These are phyloP conservation scores for Mycena leptocephala DNA, from an alignment of 768 basidiomycete species.

Conservation along the genomic window DNA sequence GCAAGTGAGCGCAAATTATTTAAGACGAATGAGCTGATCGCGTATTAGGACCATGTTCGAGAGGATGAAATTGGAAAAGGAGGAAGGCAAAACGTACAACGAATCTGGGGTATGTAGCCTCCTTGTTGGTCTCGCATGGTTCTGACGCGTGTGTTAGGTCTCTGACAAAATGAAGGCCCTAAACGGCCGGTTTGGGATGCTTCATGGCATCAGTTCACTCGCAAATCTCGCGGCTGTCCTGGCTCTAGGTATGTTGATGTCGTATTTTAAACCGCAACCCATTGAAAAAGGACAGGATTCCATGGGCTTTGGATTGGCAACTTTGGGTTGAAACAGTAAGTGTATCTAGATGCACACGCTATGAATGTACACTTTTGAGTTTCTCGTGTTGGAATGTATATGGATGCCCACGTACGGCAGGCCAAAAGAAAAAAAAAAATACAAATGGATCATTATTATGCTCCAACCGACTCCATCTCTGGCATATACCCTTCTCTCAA, in stretches of 20 bases:
- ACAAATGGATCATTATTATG: conserved; percentile 62
- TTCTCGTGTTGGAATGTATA: conserved; percentile 19
- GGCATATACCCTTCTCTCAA: conserved; percentile 90
- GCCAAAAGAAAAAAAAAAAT: conserved; percentile 53
- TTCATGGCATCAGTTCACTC: conserved; percentile 81
- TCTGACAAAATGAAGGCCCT: conserved; percentile 80
- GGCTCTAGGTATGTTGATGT: conserved; percentile 54
- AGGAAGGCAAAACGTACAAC: conserved; percentile 78
- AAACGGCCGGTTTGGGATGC: conserved; percentile 74
- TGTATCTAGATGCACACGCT: not conserved
- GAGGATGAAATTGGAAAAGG: conserved; percentile 81
- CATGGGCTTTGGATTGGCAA: conserved; percentile 84
- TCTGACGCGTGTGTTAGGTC: conserved; percentile 56
- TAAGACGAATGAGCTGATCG: not conserved
- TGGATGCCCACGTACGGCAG: conserved; percentile 22
- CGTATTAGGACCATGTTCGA: conserved; percentile 79
- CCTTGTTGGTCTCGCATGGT: not conserved
- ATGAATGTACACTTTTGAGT: conserved; percentile 22
- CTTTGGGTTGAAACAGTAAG: conserved; percentile 61
- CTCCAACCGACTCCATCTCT: conserved; percentile 83
- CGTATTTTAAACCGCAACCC: not conserved
- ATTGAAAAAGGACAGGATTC: conserved; percentile 49
- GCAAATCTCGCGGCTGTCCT: conserved; percentile 76
- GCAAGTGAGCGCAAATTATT: conserved; percentile 64
- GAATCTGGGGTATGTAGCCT: conserved; percentile 68